A percentile compares a stretch with the other conserved stretches of the same genome.
Conservation (phyloP, 768 basidiomycete genomes). For the Boletus sensibilis region DNA sequence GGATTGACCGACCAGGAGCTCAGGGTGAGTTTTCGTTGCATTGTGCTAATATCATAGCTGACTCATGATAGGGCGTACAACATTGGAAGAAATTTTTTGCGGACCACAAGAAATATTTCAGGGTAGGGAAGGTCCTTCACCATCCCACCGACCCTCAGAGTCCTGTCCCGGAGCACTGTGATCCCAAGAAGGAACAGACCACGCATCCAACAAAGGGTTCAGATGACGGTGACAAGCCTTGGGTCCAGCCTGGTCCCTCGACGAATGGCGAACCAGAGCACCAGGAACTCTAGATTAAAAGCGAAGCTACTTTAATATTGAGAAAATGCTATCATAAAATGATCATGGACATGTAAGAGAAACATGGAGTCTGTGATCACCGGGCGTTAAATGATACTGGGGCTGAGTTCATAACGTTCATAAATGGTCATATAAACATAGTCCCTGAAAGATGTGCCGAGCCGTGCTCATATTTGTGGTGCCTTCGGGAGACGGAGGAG, state of each 20-base stretch:
- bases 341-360: conserved; percentile 22
- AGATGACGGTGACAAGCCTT: conserved; percentile 30
- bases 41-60: neutral
- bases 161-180: conserved; percentile 74
- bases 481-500: neutral
- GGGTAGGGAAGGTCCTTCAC: conserved; percentile 76
- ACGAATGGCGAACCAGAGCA: conserved; percentile 14
- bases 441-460: conserved; percentile 18
- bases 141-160: conserved; percentile 72
- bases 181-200: conserved; percentile 53
- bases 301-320: conserved; percentile 9
- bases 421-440: conserved; percentile 27
- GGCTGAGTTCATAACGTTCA: conserved; percentile 20
- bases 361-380: conserved; percentile 24
- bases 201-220: conserved; percentile 29
- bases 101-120: conserved; percentile 75
- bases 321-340: conserved; percentile 16
- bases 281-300: conserved; percentile 33
- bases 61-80: conserved; percentile 54
- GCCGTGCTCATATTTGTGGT: neutral
- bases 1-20: conserved; percentile 73
- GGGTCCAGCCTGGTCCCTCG: conserved; percentile 18
- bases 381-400: neutral
- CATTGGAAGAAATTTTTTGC: conserved; percentile 92
- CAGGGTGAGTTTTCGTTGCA: conserved; percentile 45